Evolutionary conservation across 768 basidiomycete species (phyloP), one percentile per base, ranked within the genome.

Genomic region (Kockovaella imperatae): DNA sequence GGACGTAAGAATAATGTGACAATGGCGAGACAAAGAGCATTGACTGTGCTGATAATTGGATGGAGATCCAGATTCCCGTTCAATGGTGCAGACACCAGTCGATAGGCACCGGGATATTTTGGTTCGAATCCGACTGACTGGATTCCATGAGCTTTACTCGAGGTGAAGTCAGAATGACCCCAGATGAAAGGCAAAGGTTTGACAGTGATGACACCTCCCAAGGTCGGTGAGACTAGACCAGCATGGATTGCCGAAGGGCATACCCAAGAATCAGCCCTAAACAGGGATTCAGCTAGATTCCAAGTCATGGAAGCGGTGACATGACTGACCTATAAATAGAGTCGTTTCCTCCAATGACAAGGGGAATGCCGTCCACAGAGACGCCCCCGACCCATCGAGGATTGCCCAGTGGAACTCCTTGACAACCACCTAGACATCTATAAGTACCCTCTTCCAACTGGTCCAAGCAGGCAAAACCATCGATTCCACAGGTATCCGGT

Each of bases 221-320:
- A 34, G 0, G 40, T 45, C 2, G 47, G 28, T 4, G 54, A 54
- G 41, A 63, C 60, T 14, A 52, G 30, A 3, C 39, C 42, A 3
- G 64, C 46, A 30, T 63, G 61, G 4, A 67, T 52, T 4, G 61
- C 64, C 5, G 64, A 36, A n/a, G 64, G 48, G 41, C 64, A 67
- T 14, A 63, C 34, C 64, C 64, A 67, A 10, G 62, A 63, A 35
- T 67, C 64, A 21, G 61, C 64, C 10, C 64, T 66, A 34, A 6
- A 34, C 15, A 31, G n/a, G 8, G 31, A 21, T 21, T 18, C n/a
- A 32, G 32, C 30, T 11, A 38, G 2, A n/a, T n/a, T n/a, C n/a
- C n/a, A n/a, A n/a, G n/a, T n/a, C n/a, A n/a, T n/a, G 35, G 26
- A 14, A 24, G 42, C 7, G 21, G 20, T 15, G 15, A 21, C n/a